Base-by-base conservation (phyloP, 1,139 yeast genomes). In the Magnusiomyces fungicola region DNA sequence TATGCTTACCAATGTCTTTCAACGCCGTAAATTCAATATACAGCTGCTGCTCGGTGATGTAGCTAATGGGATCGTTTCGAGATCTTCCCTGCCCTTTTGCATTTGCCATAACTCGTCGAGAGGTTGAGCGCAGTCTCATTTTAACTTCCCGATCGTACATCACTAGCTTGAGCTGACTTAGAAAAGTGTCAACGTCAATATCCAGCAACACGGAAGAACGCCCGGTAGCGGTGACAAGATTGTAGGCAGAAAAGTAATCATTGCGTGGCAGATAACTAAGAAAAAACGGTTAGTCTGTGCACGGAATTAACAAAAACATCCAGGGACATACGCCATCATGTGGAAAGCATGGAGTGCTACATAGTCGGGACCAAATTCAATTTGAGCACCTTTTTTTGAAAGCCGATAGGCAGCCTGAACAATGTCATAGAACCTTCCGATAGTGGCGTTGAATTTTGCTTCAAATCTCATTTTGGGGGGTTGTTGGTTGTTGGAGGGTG, bases 391-490 rank as follows among this genome's bases (percentile, higher is more conserved):
- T 32, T 18, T 7, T 32, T 32, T 32, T 5, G 36, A 32, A 9
- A 32, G 36, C n/a, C 16, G 9, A 18, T 12, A 32, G n/a, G 36
- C 9, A 9, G 36, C 9, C 16, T 32, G 36, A 32, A 32, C 16
- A 32, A 32, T n/a, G 16, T 32, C 36, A n/a, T 32, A 18, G 5
- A 38, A 14, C 16, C n/a, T n/a, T n/a, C 16, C 18, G 4, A 12
- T 3, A 38, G 23, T 29, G 5, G 41, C 16, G 6, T 3, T 21
- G 21, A 38, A 21, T 9, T 21, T 12, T n/a, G 27, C 24, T 38
- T 38, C 41, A 38, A 38, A 19, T 21, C 21, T 38, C 41, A 38
- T 38, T 38, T 38, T 34, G 37, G n/a, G n/a, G n/a, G n/a, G n/a
- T n/a, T n/a, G n/a, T n/a, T n/a, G n/a, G n/a, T n/a, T n/a, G n/a